phyloP scores from a whole-genome alignment of 371 early-diverging fungal genomes.

The Apophysomyces sp. region DNA sequence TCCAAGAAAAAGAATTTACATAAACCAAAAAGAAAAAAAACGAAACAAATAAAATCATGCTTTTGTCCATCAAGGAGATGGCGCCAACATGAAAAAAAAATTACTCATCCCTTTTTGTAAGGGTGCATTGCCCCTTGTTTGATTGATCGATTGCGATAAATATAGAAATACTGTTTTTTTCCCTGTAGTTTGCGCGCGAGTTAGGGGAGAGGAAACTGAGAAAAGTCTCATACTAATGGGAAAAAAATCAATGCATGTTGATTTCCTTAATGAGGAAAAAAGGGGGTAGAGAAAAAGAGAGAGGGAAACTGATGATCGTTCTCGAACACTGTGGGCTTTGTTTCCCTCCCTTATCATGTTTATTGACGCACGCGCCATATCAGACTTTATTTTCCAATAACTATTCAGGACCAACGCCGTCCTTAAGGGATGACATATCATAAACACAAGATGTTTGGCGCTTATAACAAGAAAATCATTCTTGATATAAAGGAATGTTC shows the following conservation, averaged over 20 bases:
- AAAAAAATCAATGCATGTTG: neutral
- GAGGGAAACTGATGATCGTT: neutral
- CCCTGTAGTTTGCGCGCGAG: neutral
- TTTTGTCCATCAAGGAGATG: neutral
- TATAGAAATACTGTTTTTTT: constrained; percentile 7
- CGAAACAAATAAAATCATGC: neutral
- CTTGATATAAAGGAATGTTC: too few species aligned
- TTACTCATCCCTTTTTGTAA: neutral
- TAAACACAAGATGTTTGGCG: too few species aligned
- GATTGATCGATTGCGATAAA: neutral
- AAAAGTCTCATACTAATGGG: neutral
- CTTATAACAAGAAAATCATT: too few species aligned
- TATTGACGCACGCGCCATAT: neutral
- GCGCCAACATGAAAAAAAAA: neutral
- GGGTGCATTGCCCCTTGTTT: neutral
- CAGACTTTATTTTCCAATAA: too few species aligned
- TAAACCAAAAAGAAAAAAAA: neutral
- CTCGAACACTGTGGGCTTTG: neutral
- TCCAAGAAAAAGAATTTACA: too few species aligned
- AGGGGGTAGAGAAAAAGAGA: neutral
- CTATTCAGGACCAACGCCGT: too few species aligned
- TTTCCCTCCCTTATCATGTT: neutral
- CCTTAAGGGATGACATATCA: too few species aligned
- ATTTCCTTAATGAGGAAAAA: neutral
- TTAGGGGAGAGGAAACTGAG: neutral